Evolutionary conservation across 139 green algal genomes (phyloP).

Genomic region (Zygnema circumcarinatum): DNA sequence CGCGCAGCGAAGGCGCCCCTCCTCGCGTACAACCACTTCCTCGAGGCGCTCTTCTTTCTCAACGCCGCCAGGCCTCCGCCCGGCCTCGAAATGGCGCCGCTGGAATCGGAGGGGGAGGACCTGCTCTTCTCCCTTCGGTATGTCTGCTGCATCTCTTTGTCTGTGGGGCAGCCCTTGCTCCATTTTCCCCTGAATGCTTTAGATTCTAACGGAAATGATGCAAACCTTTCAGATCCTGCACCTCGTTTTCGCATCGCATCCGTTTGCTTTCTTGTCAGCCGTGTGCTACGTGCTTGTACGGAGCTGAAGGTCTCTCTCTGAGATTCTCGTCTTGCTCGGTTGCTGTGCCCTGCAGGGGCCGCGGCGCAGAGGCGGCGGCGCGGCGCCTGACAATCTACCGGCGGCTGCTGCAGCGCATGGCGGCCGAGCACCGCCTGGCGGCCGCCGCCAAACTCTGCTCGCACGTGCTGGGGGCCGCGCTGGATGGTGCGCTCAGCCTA

Average conservation of each 20-base stretch:
- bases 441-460: slow-evolving; percentile 73
- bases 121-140: slow-evolving; percentile 18
- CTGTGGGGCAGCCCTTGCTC: too few relatives aligned
- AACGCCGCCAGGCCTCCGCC: slow-evolving; percentile 71
- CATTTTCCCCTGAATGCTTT: too few relatives aligned
- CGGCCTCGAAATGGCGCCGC: not conserved
- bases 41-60: slow-evolving; percentile 86
- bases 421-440: slow-evolving; percentile 82
- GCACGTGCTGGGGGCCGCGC: slow-evolving; percentile 73
- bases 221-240: too few relatives aligned
- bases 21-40: slow-evolving; percentile 92
- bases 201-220: too few relatives aligned
- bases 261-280: too few relatives aligned
- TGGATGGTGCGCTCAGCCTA: slow-evolving; percentile 78
- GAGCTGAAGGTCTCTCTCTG: too few relatives aligned
- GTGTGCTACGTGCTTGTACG: too few relatives aligned
- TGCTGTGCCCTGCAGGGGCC: not conserved
- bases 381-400: slow-evolving; percentile 48
- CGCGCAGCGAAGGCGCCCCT: slow-evolving; percentile 73
- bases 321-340: too few relatives aligned
- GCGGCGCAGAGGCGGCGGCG: not conserved
- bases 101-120: not conserved
- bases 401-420: slow-evolving; percentile 77
- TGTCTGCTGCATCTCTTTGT: too few relatives aligned
- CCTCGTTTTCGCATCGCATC: too few relatives aligned